phyloP scores from a whole-genome alignment of 306 rosid genomes.

The Prunus salicina region DNA sequence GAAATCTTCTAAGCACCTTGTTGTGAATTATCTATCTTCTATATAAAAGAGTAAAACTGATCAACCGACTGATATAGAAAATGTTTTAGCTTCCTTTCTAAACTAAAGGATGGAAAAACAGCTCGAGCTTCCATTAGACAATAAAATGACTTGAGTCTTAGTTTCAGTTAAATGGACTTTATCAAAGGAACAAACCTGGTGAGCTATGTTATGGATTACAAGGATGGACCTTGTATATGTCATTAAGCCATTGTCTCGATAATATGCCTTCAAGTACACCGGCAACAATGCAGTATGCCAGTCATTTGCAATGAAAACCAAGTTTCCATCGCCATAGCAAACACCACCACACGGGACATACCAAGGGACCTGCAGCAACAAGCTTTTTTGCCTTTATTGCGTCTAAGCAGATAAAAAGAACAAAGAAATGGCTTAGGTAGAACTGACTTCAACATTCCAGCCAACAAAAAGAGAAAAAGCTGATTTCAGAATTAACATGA shows the following conservation, averaged over 20 bases:
- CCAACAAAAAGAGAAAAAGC: neutral
- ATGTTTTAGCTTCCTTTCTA: neutral
- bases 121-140: conserved; percentile 12
- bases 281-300: conserved; percentile 98
- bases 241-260: conserved; percentile 87
- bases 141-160: neutral
- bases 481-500: neutral
- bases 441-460: neutral
- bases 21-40: neutral
- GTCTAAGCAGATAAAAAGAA: neutral
- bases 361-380: conserved; percentile 85
- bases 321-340: conserved; percentile 98
- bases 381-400: neutral
- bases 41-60: neutral
- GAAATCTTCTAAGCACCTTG: neutral
- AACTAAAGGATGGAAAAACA: neutral
- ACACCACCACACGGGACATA: conserved; percentile 90
- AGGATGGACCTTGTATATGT: conserved; percentile 69
- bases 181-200: conserved; percentile 63
- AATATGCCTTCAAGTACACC: conserved; percentile 84
- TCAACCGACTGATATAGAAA: neutral
- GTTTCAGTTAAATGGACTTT: neutral
- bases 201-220: conserved; percentile 97
- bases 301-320: conserved; percentile 92
- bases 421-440: neutral